Evolutionary conservation across 2,329 filamentous ascomycete genomes (phyloP).

Genomic region (Tolypocladium amazonense): DNA sequence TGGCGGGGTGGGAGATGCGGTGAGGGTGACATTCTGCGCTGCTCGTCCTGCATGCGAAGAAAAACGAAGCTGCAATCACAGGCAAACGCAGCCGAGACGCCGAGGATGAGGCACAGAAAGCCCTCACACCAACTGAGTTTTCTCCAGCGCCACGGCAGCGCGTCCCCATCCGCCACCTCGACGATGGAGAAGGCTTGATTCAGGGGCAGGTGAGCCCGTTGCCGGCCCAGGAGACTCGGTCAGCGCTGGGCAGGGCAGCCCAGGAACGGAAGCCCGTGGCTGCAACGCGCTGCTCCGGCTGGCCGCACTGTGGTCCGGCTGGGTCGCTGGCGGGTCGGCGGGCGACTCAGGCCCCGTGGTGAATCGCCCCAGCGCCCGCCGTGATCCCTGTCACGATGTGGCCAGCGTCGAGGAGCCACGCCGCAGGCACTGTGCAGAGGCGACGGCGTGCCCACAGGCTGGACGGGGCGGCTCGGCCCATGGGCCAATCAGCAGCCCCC

Average conservation of each 20-base stretch:
- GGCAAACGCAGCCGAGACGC: not conserved
- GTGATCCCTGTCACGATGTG: not conserved
- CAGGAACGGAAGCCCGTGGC: not conserved
- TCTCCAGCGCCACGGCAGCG: not conserved
- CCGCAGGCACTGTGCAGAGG: not conserved
- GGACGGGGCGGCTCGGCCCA: not conserved
- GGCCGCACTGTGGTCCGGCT: not conserved
- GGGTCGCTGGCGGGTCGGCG: not conserved
- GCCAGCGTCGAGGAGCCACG: not conserved
- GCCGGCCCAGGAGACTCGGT: not conserved
- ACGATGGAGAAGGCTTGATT: not conserved
- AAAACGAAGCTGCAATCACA: not conserved
- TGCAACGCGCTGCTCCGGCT: too few species aligned
- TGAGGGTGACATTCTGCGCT: not conserved
- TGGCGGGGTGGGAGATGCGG: not conserved
- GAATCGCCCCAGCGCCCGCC: not conserved
- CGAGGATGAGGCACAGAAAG: not conserved
- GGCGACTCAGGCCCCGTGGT: not conserved
- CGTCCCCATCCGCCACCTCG: not conserved
- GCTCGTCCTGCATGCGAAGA: not conserved
- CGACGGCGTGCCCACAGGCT: not conserved
- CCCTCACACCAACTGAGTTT: constrained; percentile 4
- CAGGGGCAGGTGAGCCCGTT: not conserved
- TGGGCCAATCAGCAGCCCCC: constrained; percentile 2
- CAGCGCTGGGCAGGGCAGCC: not conserved